Evolutionary conservation across 768 basidiomycete species (phyloP).

Genomic region (Suillus ampliporus): DNA sequence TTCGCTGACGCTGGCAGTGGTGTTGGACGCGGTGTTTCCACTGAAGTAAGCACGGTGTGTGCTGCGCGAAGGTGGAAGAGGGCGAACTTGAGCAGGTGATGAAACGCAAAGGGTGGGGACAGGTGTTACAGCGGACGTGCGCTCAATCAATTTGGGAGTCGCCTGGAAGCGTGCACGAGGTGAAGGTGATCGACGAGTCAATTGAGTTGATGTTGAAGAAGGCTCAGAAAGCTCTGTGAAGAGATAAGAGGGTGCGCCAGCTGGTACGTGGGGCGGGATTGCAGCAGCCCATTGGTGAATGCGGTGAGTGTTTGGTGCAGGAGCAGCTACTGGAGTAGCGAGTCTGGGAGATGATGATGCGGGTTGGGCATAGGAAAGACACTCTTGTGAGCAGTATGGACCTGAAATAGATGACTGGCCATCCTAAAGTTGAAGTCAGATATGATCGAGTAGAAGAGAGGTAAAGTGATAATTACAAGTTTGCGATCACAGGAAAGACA

Average conservation of each 20-base stretch:
- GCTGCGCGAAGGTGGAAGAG: constrained; percentile 35
- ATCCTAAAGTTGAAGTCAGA: constrained; percentile 22
- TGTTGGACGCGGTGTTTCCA: constrained; percentile 36
- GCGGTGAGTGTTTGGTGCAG: constrained; percentile 17
- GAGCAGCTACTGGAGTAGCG: neutral
- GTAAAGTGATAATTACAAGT: constrained; percentile 48
- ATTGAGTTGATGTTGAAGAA: constrained; percentile 9
- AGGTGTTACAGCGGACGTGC: constrained; percentile 34
- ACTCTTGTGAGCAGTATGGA: constrained; percentile 62
- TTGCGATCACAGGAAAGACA: constrained; percentile 69
- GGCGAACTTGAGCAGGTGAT: constrained; percentile 40
- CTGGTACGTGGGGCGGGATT: constrained; percentile 38
- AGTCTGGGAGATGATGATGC: constrained; percentile 28
- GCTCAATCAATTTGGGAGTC: constrained; percentile 42
- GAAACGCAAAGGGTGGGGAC: constrained; percentile 59
- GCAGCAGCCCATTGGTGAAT: constrained; percentile 38
- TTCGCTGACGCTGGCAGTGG: constrained; percentile 39
- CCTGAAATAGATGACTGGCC: constrained; percentile 37
- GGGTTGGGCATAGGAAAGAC: constrained; percentile 43
- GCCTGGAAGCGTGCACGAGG: constrained; percentile 29
- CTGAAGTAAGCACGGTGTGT: constrained; percentile 40
- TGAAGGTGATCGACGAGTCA: constrained; percentile 7
- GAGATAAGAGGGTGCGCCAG: constrained; percentile 35
- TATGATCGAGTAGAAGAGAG: constrained; percentile 5
- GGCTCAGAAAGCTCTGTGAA: constrained; percentile 25